Evolutionary conservation across 306 rosid species (phyloP).

Genomic region (Aeschynomene evenia): DNA sequence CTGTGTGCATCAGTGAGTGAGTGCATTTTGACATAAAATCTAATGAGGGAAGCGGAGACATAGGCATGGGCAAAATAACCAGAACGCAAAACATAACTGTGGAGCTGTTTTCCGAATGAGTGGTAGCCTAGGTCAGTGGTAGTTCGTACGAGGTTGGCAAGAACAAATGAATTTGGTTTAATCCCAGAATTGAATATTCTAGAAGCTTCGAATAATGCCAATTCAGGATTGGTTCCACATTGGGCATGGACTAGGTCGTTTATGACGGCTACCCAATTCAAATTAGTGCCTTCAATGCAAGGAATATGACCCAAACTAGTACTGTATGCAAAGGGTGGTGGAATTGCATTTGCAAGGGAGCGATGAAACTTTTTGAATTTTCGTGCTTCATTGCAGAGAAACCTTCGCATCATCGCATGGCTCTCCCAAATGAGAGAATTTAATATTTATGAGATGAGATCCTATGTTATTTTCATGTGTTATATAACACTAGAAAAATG

Average conservation of each 20-base stretch:
- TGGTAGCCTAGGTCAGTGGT: conserved; percentile 32
- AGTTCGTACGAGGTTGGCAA: conserved; percentile 52
- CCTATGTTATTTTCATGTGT: too few relatives aligned
- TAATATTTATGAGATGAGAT: too few relatives aligned
- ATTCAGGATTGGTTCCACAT: conserved; percentile 28
- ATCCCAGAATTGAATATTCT: conserved; percentile 24
- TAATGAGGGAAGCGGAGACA: conserved; percentile 48
- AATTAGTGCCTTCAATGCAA: not conserved
- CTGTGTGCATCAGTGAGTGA: conserved; percentile 40
- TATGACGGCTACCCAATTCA: conserved; percentile 1
- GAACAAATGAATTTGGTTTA: conserved; percentile 46
- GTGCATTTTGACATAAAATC: conserved; percentile 31
- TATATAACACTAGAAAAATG: too few relatives aligned
- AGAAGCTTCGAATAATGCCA: conserved; percentile 30
- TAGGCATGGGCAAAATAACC: conserved; percentile 46
- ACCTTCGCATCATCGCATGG: conserved; percentile 39
- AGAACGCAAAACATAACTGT: conserved; percentile 51
- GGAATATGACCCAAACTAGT: not conserved
- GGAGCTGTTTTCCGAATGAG: conserved; percentile 48
- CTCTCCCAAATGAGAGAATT: too few relatives aligned
- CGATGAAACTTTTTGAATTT: not conserved
- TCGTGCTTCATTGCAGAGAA: conserved; percentile 6
- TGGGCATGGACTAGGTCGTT: conserved; percentile 20
- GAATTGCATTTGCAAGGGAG: not conserved
- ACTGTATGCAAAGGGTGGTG: not conserved